Evolutionary conservation across 495 filamentous ascomycete genomes (phyloP).

Genomic region (Mycothermus thermophilus): DNA sequence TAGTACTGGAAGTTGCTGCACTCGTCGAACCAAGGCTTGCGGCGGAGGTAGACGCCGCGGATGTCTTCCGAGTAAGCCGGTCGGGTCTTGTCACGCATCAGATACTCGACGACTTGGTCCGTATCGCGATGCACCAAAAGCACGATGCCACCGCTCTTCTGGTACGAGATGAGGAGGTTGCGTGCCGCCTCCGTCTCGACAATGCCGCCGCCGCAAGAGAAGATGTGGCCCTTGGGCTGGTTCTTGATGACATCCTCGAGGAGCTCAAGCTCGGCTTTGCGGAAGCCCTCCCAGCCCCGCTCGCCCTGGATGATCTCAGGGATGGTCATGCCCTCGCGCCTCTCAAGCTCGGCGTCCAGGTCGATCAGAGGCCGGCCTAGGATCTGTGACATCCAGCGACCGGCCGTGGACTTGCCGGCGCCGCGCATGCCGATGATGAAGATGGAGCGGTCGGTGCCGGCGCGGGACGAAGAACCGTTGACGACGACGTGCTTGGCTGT

Average conservation of each 20-base stretch:
- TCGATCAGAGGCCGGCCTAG: slow-evolving; percentile 71
- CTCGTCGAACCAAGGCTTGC: slow-evolving; percentile 80
- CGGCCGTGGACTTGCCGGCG: slow-evolving; percentile 90
- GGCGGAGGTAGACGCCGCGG: slow-evolving; percentile 78
- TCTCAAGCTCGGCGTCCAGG: slow-evolving; percentile 76
- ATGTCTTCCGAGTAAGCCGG: slow-evolving; percentile 93
- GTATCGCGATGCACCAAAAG: slow-evolving; percentile 80
- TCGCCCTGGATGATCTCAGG: slow-evolving; percentile 63
- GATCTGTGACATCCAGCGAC: slow-evolving; percentile 62
- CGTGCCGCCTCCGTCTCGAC: slow-evolving; percentile 80
- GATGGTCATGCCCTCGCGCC: slow-evolving; percentile 54
- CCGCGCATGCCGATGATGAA: slow-evolving; percentile 97
- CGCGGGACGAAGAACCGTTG: slow-evolving; percentile 28
- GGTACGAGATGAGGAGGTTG: slow-evolving; percentile 57
- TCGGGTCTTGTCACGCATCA: slow-evolving; percentile 78
- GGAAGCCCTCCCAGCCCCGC: slow-evolving; percentile 79
- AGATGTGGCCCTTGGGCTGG: slow-evolving; percentile 60
- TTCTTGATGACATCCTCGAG: slow-evolving; percentile 60
- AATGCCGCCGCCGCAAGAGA: slow-evolving; percentile 88
- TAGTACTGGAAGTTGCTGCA: slow-evolving; percentile 95
- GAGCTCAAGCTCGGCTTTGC: slow-evolving; percentile 63
- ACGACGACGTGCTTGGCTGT: slow-evolving; percentile 22
- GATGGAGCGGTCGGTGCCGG: slow-evolving; percentile 45
- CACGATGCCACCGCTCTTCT: slow-evolving; percentile 73
- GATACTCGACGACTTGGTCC: slow-evolving; percentile 74